Conservation (phyloP, 2,329 filamentous ascomycete species). For the Alternaria sp. region DNA sequence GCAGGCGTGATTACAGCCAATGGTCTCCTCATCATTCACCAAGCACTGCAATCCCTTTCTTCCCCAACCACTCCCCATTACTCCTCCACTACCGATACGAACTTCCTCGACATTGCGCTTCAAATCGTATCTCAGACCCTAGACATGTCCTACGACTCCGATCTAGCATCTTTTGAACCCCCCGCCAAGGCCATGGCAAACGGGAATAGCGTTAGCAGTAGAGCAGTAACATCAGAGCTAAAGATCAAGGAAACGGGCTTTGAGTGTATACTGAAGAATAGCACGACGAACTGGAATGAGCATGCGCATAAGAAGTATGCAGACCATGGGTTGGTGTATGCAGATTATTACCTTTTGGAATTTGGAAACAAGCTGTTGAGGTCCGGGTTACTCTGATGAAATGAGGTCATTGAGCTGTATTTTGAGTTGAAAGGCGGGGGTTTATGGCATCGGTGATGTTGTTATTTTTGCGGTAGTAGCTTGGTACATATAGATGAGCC, state of each 20-base stretch:
- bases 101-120: constrained; percentile 31
- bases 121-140: constrained; percentile 39
- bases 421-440: no score
- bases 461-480: no score
- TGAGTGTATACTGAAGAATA: constrained; percentile 58
- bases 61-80: constrained; percentile 2
- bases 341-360: constrained; percentile 60
- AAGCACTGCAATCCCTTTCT: constrained; percentile 41
- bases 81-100: neutral
- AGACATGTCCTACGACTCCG: constrained; percentile 43
- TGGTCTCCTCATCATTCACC: constrained; percentile 53
- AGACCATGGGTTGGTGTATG: constrained; percentile 61
- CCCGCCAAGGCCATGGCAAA: constrained; percentile 24
- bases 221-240: constrained; percentile 20
- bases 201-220: constrained; percentile 12
- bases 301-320: constrained; percentile 57
- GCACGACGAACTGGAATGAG: constrained; percentile 60
- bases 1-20: constrained; percentile 56
- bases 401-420: neutral
- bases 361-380: constrained; percentile 59
- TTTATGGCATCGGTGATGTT: no score
- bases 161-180: constrained; percentile 36
- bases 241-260: constrained; percentile 43
- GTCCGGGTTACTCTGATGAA: constrained; percentile 37
- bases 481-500: no score